Base-by-base conservation (phyloP, 1,139 yeast genomes). In the Hansenula sp. region DNA sequence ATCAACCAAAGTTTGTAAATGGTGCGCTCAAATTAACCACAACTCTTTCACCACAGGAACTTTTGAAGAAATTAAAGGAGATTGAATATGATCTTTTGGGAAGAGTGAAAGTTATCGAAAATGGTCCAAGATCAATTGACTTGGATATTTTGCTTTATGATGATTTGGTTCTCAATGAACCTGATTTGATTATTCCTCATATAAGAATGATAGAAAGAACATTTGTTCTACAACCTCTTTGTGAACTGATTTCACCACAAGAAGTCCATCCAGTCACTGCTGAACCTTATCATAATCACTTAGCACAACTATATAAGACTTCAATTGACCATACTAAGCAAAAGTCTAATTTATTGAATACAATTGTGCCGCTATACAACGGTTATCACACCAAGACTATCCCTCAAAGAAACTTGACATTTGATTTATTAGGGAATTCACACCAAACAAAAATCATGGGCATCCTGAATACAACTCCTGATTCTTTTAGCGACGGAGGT, bases 401-500 rank as follows among this genome's bases (percentile, higher is more conserved):
- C 10, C 4, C 17, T 15, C 13, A 53, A 1, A 63, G 62, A 41
- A 64, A 66, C 16, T 51, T 77, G 29, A 58, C 60, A 40, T 76
- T 75, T 53, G 79, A 76, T 37, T 33, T 56, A 17, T 9, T 42
- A 15, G 54, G 63, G 35, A 54, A 65, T 36, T 61, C 65, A 17
- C 65, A 70, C 17, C 60, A 63, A 16, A 80, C 87, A 0, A 59
- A 68, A 37, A 63, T 90, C 41, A 93, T 93, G 99, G 96, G 91
- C 1, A 83, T 93, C 40, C 63, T 93, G 47, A 93, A 93, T 58
- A 76, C 85, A 18, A 93, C 99, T 0, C 97, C 98, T 0, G 98
- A 94, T 61, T 90, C 97, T 0, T 93, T 93, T 59, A 88, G 96
- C 42, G 99, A 94, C 63, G 98, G 96, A 1, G 91, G 95, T 0